Evolutionary conservation across 2,329 filamentous ascomycete species (phyloP), one percentile per base, ranked within the genome.

Genomic region (Pseudonectria buxi): DNA sequence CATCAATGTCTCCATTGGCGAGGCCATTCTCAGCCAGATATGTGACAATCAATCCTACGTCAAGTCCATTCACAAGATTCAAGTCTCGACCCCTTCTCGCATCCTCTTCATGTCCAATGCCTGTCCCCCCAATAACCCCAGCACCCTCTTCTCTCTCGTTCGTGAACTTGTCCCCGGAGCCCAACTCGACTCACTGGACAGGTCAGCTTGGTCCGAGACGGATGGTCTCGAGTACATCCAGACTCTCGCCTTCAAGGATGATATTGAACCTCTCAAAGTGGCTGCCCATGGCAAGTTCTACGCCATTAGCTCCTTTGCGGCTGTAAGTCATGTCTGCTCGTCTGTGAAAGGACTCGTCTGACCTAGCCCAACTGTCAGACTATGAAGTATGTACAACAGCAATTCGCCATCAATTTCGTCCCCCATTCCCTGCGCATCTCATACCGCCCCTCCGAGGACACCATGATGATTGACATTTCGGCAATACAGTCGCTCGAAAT

Each of bases 391-490:
- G 74, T 94, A 30, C 84, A 94, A 38, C 61, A 82, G 2, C 76
- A 78, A 6, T 71, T 87, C 41, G 70, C 70, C 4, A 71, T 82
- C 40, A 76, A 72, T 1, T 92, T 95, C 54, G 71, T 78, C 4
- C 69, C 73, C n/a, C 82, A 92, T 55, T 89, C 89, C 14, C 72
- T 96, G 24, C 78, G 87, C 4, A 83, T 96, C 53, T 82, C 79
- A 44, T 95, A 94, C 48, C 82, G 90, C 51, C 83, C 88, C 1
- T 88, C 87, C 0, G 86, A 94, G 54, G 85, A 90, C 15, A 86
- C 87, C 1, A 95, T 96, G 89, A 86, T 94, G 76, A 94, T 96
- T 49, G 90, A 95, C 51, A 72, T 92, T 3, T 83, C 86, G 1
- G 94, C 89, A 0, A 86, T 95, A 18, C 74, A 81, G 26, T 87